These are phyloP conservation scores for Pythium brachiatum DNA, from an alignment of 352 stramenopile species.

Conservation along the genomic window DNA sequence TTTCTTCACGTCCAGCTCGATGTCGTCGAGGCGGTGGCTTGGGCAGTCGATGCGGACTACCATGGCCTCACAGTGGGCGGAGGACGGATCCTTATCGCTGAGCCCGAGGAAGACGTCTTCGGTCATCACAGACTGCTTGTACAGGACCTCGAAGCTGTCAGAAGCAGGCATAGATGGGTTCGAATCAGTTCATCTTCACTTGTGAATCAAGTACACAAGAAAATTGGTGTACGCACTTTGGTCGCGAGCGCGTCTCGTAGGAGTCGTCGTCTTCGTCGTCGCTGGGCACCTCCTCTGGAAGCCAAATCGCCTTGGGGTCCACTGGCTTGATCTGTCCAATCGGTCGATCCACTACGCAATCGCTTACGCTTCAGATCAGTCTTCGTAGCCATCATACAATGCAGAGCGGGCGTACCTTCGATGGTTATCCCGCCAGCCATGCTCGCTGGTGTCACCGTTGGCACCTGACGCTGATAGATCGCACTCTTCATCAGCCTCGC, in stretches of 20 bases:
- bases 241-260: conserved; percentile 50
- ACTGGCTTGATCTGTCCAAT: conserved; percentile 67
- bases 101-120: conserved; percentile 84
- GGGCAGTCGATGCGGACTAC: conserved; percentile 75
- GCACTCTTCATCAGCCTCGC: too few species aligned
- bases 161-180: not conserved
- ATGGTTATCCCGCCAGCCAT: conserved; percentile 27
- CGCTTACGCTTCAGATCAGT: not conserved
- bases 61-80: conserved; percentile 75
- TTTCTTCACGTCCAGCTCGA: conserved; percentile 78
- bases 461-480: conserved; percentile 7
- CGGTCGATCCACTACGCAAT: conserved; percentile 40
- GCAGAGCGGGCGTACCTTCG: conserved; percentile 27
- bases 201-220: not conserved
- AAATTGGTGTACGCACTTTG: conserved; percentile 36
- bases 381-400: not conserved
- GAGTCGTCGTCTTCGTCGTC: conserved; percentile 74
- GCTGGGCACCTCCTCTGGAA: conserved; percentile 61
- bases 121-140: conserved; percentile 86
- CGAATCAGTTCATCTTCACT: too few species aligned
- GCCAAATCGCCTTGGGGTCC: conserved; percentile 74
- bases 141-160: conserved; percentile 71
- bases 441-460: conserved; percentile 31
- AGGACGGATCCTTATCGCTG: conserved; percentile 82
- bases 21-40: conserved; percentile 56